Base-by-base conservation (phyloP, 768 basidiomycete species). In the Pisolithus orientalis region DNA sequence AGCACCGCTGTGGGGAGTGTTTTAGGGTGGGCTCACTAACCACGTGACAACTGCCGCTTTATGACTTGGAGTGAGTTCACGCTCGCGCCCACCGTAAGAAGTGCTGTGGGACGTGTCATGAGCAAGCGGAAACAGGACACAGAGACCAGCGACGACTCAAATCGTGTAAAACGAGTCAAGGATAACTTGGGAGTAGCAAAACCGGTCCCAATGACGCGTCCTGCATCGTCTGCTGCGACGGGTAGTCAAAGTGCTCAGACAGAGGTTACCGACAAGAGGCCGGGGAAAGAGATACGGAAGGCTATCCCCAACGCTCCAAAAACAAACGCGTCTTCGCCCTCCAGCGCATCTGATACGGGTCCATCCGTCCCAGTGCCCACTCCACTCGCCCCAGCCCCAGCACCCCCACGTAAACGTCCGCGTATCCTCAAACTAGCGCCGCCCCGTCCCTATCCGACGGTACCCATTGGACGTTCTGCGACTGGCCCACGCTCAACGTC, bases 401-500 rank as follows among this genome's bases (percentile, higher is more conserved):
- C 31, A 6, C 39, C 44, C n/a, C 43, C 51, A 13, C 64, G 53
- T 6, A 27, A 46, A 29, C 66, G 66, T 31, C 62, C 59, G 6
- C 68, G 67, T 53, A 79, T 85, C 42, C 79, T 77, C 31, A 90
- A 87, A 59, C 80, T 93, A 39, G 78, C 75, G 3, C 86, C 90
- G 10, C 76, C 81, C 7, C 78, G 87, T 37, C 90, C 90, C 3
- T 90, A 82, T 63, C 85, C 90, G 31, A 82, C 82, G 0, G 85
- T 92, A 5, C 78, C 89, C 29, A 67, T 76, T 1, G 84, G 84
- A n/a, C 85, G 83, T 21, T 84, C 84, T 53, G 86, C 85, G 5
- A 88, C 88, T 0, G 90, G 90, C 1, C 89, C 90, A 25, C 83
- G 81, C 32, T 90, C 90, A 6, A 77, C 82, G 9, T 45, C 44